Conservation (phyloP, 306 rosid genomes). For the Cicer pinnatifidum region DNA sequence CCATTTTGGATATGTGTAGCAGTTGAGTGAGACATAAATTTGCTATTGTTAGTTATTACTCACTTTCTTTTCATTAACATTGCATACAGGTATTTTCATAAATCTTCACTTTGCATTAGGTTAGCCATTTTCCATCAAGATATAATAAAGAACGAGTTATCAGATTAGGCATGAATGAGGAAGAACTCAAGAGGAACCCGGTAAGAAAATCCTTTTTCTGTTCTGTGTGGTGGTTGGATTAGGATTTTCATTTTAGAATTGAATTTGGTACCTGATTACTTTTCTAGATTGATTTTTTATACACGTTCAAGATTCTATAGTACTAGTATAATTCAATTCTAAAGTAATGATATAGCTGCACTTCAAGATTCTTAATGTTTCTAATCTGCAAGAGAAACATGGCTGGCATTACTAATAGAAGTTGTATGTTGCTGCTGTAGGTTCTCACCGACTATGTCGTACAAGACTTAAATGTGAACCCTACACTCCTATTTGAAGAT, state of each 20-base stretch:
- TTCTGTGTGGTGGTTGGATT: too few species aligned
- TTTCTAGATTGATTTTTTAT: conserved; percentile 15
- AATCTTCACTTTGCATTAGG: conserved; percentile 53
- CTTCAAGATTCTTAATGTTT: too few species aligned
- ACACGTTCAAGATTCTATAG: not conserved
- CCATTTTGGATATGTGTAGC: conserved; percentile 80
- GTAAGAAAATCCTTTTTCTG: conserved; percentile 45
- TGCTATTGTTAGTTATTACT: not conserved
- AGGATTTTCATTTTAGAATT: not conserved
- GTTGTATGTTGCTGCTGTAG: too few species aligned
- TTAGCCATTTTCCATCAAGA: conserved; percentile 85
- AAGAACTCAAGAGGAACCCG: conserved; percentile 74
- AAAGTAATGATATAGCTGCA: too few species aligned
- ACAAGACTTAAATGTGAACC: too few species aligned
- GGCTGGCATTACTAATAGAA: too few species aligned
- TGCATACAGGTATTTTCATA: conserved; percentile 17
- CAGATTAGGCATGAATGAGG: conserved; percentile 83
- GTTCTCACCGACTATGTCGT: too few species aligned
- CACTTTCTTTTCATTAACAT: conserved; percentile 17
- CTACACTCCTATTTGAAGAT: too few species aligned
- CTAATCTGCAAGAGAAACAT: too few species aligned
- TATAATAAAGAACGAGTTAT: conserved; percentile 79
- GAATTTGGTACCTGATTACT: conserved; percentile 3
- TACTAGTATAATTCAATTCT: not conserved
- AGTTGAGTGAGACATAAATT: conserved; percentile 67